Conservation (phyloP, 2,329 filamentous ascomycete species). For the Seiridium cupressi region DNA sequence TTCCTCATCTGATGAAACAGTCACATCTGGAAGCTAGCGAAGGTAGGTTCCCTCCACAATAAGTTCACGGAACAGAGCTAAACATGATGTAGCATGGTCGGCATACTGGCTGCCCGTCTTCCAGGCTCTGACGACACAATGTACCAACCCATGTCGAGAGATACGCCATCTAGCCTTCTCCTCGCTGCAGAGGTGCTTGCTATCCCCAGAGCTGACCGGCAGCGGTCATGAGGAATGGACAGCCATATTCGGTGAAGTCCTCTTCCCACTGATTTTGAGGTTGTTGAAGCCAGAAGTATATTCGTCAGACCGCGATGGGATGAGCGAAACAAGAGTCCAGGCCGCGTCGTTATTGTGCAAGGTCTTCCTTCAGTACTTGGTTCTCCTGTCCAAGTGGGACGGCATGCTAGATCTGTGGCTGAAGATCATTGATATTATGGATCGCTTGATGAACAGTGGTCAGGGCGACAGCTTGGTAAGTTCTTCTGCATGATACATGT, state of each 20-base stretch:
- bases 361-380: conserved; percentile 91
- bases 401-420: conserved; percentile 92
- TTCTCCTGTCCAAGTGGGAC: conserved; percentile 79
- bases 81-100: conserved; percentile 72
- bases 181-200: conserved; percentile 78
- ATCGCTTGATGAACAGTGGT: conserved; percentile 92
- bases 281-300: conserved; percentile 94
- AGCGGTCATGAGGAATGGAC: conserved; percentile 88
- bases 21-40: conserved; percentile 87
- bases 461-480: conserved; percentile 84
- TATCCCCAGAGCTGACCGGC: conserved; percentile 82
- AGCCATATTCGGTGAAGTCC: conserved; percentile 87
- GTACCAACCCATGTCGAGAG: conserved; percentile 90
- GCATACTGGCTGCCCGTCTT: conserved; percentile 98
- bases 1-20: conserved; percentile 84
- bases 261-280: conserved; percentile 86
- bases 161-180: conserved; percentile 87
- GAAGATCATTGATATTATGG: conserved; percentile 89
- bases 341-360: conserved; percentile 90
- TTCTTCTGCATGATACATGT: conserved; percentile 13
- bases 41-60: conserved; percentile 47
- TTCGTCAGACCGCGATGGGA: conserved; percentile 83
- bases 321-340: conserved; percentile 93
- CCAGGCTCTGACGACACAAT: conserved; percentile 82
- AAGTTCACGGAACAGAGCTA: conserved; percentile 13